phyloP scores from a whole-genome alignment of 495 filamentous ascomycete species.

The Daldinia caldariorum region DNA sequence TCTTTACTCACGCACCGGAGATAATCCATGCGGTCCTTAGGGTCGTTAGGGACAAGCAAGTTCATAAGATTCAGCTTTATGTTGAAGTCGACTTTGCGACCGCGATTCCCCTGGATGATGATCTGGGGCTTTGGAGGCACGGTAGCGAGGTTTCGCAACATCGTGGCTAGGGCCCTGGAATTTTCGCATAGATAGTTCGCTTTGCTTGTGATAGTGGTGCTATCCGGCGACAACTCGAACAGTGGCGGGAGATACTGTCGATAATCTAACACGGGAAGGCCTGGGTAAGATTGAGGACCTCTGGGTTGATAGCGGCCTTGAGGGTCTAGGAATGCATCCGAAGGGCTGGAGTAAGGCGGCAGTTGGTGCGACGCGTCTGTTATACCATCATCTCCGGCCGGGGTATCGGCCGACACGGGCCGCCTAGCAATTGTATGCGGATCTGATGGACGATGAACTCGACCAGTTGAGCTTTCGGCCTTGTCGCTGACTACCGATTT shows the following conservation, averaged over 20 bases:
- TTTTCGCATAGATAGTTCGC: constrained; percentile 54
- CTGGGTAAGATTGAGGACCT: constrained; percentile 52
- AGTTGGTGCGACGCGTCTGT: constrained; percentile 35
- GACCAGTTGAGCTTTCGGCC: constrained; percentile 15
- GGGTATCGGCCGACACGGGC: background rate
- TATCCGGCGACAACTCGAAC: constrained; percentile 59
- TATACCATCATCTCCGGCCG: constrained; percentile 5
- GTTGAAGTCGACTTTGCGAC: constrained; percentile 56
- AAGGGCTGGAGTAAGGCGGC: constrained; percentile 60
- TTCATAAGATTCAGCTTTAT: constrained; percentile 64
- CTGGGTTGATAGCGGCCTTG: constrained; percentile 35
- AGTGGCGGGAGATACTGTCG: constrained; percentile 59
- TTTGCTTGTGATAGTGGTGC: constrained; percentile 56
- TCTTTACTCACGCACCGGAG: constrained; percentile 60
- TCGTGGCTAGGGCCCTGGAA: constrained; percentile 51
- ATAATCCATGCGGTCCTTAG: constrained; percentile 59
- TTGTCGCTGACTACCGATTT: constrained; percentile 29
- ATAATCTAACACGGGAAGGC: constrained; percentile 62
- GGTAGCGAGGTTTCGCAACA: constrained; percentile 57
- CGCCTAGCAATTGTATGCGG: constrained; percentile 10
- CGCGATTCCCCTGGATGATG: constrained; percentile 55
- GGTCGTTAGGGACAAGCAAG: constrained; percentile 55
- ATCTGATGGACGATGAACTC: constrained; percentile 34
- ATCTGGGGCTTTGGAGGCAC: constrained; percentile 64
- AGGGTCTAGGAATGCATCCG: constrained; percentile 40